Percentiles rank a stretch among this genome's conserved stretches.
phyloP scores from a whole-genome alignment of 805 yeast species.

The Maudiozyma bulderi region DNA sequence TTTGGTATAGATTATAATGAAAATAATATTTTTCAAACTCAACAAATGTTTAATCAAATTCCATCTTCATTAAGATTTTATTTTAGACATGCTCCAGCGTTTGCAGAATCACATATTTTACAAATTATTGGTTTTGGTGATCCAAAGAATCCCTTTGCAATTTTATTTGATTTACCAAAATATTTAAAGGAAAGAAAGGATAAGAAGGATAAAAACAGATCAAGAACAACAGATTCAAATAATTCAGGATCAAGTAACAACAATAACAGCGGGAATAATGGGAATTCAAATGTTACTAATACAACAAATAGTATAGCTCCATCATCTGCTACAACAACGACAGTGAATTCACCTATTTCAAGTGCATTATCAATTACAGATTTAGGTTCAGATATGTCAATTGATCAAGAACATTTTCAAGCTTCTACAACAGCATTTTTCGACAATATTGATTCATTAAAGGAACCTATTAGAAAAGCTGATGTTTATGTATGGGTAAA shows the following conservation, averaged over 20 bases:
- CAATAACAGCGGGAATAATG: background rate
- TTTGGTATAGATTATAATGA: constrained; percentile 60
- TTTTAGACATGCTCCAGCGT: constrained; percentile 66
- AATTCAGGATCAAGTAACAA: background rate
- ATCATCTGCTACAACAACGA: constrained; percentile 1
- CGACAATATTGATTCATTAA: constrained; percentile 22
- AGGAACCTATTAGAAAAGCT: constrained; percentile 18
- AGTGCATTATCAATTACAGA: background rate
- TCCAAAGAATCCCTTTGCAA: constrained; percentile 65
- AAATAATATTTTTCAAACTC: constrained; percentile 47
- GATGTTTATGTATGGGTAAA: constrained; percentile 40
- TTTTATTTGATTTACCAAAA: constrained; percentile 60
- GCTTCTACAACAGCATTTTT: constrained; percentile 7
- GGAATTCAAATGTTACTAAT: background rate
- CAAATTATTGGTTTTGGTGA: constrained; percentile 75
- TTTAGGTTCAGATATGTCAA: background rate
- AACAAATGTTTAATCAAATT: constrained; percentile 32
- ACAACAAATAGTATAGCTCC: background rate
- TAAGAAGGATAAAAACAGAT: constrained; percentile 52
- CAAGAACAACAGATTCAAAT: constrained; percentile 9
- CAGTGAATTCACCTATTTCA: background rate
- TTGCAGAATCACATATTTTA: constrained; percentile 66
- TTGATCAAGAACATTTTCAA: background rate
- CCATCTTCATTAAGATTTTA: constrained; percentile 44
- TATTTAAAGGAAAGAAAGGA: constrained; percentile 63